Conservation (phyloP, 805 yeast genomes). For the Lachancea fermentati region DNA sequence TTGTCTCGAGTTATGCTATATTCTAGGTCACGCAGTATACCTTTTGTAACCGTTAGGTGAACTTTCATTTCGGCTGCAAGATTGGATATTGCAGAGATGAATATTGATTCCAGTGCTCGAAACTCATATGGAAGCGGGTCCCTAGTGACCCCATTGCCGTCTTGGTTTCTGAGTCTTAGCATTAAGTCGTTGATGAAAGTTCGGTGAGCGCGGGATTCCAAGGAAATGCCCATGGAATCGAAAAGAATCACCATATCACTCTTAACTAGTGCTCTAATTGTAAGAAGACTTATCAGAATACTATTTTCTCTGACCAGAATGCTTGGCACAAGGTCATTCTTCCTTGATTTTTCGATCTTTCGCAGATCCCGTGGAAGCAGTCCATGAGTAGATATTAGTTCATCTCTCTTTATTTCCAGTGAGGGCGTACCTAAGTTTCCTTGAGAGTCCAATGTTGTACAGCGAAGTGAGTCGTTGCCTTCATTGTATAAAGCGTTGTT, state of each 20-base stretch:
- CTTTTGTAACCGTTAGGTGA: slow-evolving; percentile 68
- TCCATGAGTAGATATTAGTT: slow-evolving; percentile 67
- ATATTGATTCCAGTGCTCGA: slow-evolving; percentile 81
- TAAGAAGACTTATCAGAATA: slow-evolving; percentile 68
- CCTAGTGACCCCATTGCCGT: slow-evolving; percentile 17
- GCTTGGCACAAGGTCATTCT: slow-evolving; percentile 64
- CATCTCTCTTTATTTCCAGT: slow-evolving; percentile 65
- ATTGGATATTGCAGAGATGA: slow-evolving; percentile 72
- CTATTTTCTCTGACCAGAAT: slow-evolving; percentile 71
- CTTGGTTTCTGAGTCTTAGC: slow-evolving; percentile 19
- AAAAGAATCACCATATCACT: slow-evolving; percentile 69
- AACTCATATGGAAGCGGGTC: slow-evolving; percentile 74
- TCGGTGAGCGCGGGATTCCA: slow-evolving; percentile 26
- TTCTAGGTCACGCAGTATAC: slow-evolving; percentile 73
- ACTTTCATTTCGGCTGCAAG: slow-evolving; percentile 83
- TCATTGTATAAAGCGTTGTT: slow-evolving; percentile 31
- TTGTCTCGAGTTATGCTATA: slow-evolving; percentile 74
- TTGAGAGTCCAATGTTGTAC: slow-evolving; percentile 68
- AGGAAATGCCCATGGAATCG: slow-evolving; percentile 40
- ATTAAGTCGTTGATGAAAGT: slow-evolving; percentile 23
- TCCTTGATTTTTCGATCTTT: slow-evolving; percentile 70
- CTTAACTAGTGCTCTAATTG: slow-evolving; percentile 75
- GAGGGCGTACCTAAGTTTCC: slow-evolving; percentile 72
- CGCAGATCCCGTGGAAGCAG: slow-evolving; percentile 85
- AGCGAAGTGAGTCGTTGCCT: slow-evolving; percentile 47